Conservation (phyloP, 495 filamentous ascomycete species). For the Penicillium canescens region DNA sequence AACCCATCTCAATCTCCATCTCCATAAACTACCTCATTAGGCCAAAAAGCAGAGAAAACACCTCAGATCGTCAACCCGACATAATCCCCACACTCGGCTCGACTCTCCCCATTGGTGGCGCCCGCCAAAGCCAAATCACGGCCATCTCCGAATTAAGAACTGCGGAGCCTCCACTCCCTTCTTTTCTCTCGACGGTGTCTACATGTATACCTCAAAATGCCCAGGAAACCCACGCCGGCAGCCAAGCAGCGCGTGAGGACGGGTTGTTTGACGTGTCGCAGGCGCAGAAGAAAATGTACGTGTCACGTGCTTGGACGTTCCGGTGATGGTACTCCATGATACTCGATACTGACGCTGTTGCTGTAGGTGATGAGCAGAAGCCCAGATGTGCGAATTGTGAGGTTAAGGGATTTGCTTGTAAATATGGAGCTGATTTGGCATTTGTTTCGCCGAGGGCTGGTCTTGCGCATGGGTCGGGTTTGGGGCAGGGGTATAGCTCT, state of each 20-base stretch:
- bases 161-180: conserved; percentile 19
- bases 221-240: conserved; percentile 27
- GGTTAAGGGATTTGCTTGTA: conserved; percentile 28
- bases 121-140: conserved; percentile 6
- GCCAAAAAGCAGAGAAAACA: no score
- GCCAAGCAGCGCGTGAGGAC: conserved; percentile 29
- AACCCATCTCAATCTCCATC: background rate
- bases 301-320: background rate
- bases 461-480: background rate
- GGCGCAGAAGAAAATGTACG: conserved; percentile 28
- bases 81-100: conserved; percentile 6
- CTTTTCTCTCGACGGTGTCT: conserved; percentile 10
- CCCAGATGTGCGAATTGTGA: conserved; percentile 30
- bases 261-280: conserved; percentile 29
- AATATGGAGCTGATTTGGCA: conserved; percentile 24
- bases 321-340: background rate
- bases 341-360: background rate
- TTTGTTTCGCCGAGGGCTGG: conserved; percentile 19
- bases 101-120: conserved; percentile 8
- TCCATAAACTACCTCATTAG: no score
- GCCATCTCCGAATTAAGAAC: conserved; percentile 15
- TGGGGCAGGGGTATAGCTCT: conserved; percentile 13
- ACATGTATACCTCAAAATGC: conserved; percentile 18
- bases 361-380: conserved; percentile 28
- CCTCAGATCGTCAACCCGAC: background rate